Evolutionary conservation across 2,329 filamentous ascomycete species (phyloP), one percentile per base, ranked within the genome.

Genomic region (Neofusicoccum sp.): DNA sequence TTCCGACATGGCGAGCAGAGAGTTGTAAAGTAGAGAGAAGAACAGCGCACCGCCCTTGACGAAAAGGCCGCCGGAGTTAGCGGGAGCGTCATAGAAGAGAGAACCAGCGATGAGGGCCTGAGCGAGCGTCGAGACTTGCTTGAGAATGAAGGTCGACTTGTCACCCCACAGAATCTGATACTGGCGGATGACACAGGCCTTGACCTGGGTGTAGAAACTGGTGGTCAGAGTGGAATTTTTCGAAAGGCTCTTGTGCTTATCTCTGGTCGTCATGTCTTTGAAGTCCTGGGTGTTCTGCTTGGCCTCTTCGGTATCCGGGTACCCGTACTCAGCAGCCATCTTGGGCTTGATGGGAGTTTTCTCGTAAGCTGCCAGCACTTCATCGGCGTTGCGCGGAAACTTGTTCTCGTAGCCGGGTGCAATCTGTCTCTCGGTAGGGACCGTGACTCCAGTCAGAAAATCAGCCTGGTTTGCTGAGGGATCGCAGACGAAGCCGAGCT

Each of bases 391-490:
- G 16, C 78, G 74, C 6, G 80, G 80, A 6, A 80, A 78, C 16
- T 69, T 69, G 61, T 72, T 66, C 64, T 81, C 79, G 49, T 68
- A 81, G 2, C 76, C 78, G 9, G 68, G 64, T 8, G 69, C 70
- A 16, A 81, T 74, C n/a, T 75, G 63, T 59, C 79, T 74, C 64
- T 81, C 79, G 36, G 72, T 71, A 1, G 80, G 68, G 4, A 77
- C 78, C 1, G 86, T 91, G 64, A 93, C 85, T 3, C 88, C 90
- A 0, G 89, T 93, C n/a, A 93, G 76, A 73, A 91, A 93, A 69
- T 94, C 91, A 1, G 85, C 86, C 0, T 87, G 86, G 0, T 88
- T 92, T 34, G 87, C 84, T 4, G 85, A 84, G 5, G 86, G 81
- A 0, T 80, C 79, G 67, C 85, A 90, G 29, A 86, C 69, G 68